phyloP scores from a whole-genome alignment of 257 asterid genomes.

The Solanum pinnatisectum region DNA sequence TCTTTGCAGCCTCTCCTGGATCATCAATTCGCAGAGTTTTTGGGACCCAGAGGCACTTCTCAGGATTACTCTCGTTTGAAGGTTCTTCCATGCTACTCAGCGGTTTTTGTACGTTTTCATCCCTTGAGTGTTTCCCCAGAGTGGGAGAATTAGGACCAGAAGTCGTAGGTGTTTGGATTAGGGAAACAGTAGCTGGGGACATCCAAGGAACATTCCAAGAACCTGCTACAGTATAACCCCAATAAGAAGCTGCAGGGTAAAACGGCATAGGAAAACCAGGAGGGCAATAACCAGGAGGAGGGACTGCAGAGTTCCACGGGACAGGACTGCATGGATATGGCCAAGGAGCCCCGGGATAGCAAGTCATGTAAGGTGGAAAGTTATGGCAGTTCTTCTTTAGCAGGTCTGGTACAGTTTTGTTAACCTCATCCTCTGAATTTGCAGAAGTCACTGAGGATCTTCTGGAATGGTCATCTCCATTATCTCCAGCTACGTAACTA shows the following conservation, averaged over 20 bases:
- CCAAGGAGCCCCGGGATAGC: slow-evolving; percentile 68
- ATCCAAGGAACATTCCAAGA: slow-evolving; percentile 38
- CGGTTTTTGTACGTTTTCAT: slow-evolving; percentile 18
- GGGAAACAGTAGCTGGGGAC: slow-evolving; percentile 2
- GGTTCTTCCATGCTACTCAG: slow-evolving; percentile 1
- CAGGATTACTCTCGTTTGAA: slow-evolving; percentile 22
- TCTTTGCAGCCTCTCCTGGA: slow-evolving; percentile 69
- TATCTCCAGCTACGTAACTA: slow-evolving; percentile 24
- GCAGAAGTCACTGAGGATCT: slow-evolving; percentile 28
- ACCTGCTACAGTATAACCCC: slow-evolving; percentile 45
- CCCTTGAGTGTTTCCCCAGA: slow-evolving; percentile 56
- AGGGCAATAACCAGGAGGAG: slow-evolving; percentile 38
- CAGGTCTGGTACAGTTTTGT: slow-evolving; percentile 22
- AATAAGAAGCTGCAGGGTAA: slow-evolving; percentile 54
- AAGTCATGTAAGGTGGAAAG: slow-evolving; percentile 44
- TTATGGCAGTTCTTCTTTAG: slow-evolving; percentile 26
- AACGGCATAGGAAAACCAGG: slow-evolving; percentile 51
- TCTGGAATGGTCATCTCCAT: slow-evolving; percentile 29
- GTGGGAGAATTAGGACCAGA: slow-evolving; percentile 39
- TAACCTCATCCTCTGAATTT: slow-evolving; percentile 37
- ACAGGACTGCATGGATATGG: slow-evolving; percentile 54
- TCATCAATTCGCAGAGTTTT: slow-evolving; percentile 67
- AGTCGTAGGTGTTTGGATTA: slow-evolving; percentile 8
- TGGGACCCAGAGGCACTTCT: slow-evolving; percentile 64
- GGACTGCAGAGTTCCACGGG: slow-evolving; percentile 35